Conservation (phyloP, 345 rosid genomes). For the Euphorbia tirucalli region DNA sequence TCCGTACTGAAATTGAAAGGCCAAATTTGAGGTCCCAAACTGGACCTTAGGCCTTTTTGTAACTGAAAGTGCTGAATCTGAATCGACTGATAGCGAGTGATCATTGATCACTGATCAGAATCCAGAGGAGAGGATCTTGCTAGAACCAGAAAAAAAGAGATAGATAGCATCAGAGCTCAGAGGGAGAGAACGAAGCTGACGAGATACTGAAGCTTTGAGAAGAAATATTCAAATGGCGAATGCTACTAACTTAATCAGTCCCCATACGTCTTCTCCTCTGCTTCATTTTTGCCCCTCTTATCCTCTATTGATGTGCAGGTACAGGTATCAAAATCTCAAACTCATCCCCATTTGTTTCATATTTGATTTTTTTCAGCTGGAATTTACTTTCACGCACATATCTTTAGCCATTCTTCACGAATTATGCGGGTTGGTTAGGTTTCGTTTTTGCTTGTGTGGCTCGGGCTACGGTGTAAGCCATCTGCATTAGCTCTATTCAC, state of each 20-base stretch:
- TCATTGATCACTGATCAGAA: background rate
- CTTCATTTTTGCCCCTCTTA: slow-evolving; percentile 28
- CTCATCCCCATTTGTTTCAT: background rate
- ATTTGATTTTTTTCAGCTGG: background rate
- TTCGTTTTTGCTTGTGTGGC: background rate
- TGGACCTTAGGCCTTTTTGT: too few relatives aligned
- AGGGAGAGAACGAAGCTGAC: background rate
- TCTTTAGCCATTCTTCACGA: background rate
- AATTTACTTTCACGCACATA: background rate
- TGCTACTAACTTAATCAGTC: slow-evolving; percentile 8
- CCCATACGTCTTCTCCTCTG: slow-evolving; percentile 23
- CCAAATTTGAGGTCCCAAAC: too few relatives aligned
- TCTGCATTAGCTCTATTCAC: background rate
- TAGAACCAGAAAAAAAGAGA: background rate
- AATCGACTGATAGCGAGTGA: background rate
- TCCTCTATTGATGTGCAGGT: slow-evolving; percentile 35
- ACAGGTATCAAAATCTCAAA: background rate
- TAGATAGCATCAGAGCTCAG: background rate
- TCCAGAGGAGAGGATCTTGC: background rate
- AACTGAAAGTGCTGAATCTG: too few relatives aligned
- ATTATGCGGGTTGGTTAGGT: background rate
- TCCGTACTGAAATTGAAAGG: too few relatives aligned
- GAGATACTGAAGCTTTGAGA: background rate
- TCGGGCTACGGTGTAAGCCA: too few relatives aligned
- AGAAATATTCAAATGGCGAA: slow-evolving; percentile 29